Evolutionary conservation across 1,284 basidiomycete genomes (phyloP).

Genomic region (Kwoniella shivajii): DNA sequence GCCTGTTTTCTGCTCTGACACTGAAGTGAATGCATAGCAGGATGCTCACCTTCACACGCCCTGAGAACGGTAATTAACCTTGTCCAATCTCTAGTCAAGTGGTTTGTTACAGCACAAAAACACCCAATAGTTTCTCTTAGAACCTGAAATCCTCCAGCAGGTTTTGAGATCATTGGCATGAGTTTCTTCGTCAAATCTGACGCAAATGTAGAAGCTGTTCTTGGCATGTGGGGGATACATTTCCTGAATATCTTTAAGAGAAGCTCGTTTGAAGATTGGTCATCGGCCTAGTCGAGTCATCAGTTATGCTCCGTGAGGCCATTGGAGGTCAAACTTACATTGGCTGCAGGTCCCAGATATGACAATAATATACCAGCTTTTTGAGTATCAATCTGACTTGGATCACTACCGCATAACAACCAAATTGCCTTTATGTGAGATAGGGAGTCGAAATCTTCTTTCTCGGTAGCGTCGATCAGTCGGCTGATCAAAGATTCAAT

Average conservation of each 20-base stretch:
- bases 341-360: slow-evolving; percentile 35
- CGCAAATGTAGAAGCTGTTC: slow-evolving; percentile 81
- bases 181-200: slow-evolving; percentile 76
- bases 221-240: slow-evolving; percentile 83
- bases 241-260: slow-evolving; percentile 83
- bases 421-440: slow-evolving; percentile 47
- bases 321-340: slow-evolving; percentile 27
- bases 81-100: slow-evolving; percentile 82
- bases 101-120: slow-evolving; percentile 78
- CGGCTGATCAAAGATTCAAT: slow-evolving; percentile 82
- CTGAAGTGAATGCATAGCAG: neutral
- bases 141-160: slow-evolving; percentile 69
- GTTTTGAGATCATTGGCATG: slow-evolving; percentile 84
- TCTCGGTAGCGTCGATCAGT: slow-evolving; percentile 70
- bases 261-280: slow-evolving; percentile 77
- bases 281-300: slow-evolving; percentile 66
- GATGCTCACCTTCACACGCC: slow-evolving; percentile 71
- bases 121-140: slow-evolving; percentile 89
- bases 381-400: slow-evolving; percentile 40
- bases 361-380: slow-evolving; percentile 39
- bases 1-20: no score
- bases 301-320: neutral
- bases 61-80: slow-evolving; percentile 75
- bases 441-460: slow-evolving; percentile 38
- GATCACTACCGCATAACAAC: slow-evolving; percentile 36